These are phyloP conservation scores for Hansenula sp. DNA, from an alignment of 1,139 yeast genomes.

Conservation along the genomic window DNA sequence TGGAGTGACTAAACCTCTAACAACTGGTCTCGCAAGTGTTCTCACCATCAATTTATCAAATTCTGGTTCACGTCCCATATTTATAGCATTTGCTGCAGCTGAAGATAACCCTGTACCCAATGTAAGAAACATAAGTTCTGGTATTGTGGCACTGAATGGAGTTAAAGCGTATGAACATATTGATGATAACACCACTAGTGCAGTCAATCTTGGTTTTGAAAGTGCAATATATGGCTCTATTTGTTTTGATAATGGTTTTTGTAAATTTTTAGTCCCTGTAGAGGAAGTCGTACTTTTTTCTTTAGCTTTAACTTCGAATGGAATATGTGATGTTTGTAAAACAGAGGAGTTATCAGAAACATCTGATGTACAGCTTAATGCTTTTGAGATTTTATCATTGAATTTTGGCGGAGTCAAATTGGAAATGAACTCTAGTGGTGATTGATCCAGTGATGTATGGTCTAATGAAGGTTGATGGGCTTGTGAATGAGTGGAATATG, in stretches of 20 bases:
- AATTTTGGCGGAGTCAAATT: slow-evolving; percentile 21
- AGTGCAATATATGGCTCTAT: slow-evolving; percentile 66
- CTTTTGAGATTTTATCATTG: slow-evolving; percentile 21
- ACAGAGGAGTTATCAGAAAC: slow-evolving; percentile 17
- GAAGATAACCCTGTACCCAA: slow-evolving; percentile 85
- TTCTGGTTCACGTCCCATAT: slow-evolving; percentile 94
- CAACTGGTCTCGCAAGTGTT: slow-evolving; percentile 88
- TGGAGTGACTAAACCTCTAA: slow-evolving; percentile 73
- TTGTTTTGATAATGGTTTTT: slow-evolving; percentile 19
- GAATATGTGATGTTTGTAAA: slow-evolving; percentile 34
- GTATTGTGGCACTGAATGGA: slow-evolving; percentile 69
- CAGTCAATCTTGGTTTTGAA: slow-evolving; percentile 84
- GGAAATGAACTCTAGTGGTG: slow-evolving; percentile 33
- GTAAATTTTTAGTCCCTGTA: slow-evolving; percentile 1
- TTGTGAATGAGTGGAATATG: not conserved
- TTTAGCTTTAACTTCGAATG: slow-evolving; percentile 52
- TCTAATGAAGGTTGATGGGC: not conserved
- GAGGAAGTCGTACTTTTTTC: slow-evolving; percentile 10
- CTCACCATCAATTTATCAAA: slow-evolving; percentile 87
- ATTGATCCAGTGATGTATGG: slow-evolving; percentile 25
- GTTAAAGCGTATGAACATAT: slow-evolving; percentile 93
- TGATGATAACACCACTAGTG: slow-evolving; percentile 84
- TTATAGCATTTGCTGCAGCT: slow-evolving; percentile 93
- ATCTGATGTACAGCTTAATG: slow-evolving; percentile 32
- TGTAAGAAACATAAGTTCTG: slow-evolving; percentile 67